phyloP scores from a whole-genome alignment of 371 early-diverging fungal genomes.

The Blakeslea trispora region DNA sequence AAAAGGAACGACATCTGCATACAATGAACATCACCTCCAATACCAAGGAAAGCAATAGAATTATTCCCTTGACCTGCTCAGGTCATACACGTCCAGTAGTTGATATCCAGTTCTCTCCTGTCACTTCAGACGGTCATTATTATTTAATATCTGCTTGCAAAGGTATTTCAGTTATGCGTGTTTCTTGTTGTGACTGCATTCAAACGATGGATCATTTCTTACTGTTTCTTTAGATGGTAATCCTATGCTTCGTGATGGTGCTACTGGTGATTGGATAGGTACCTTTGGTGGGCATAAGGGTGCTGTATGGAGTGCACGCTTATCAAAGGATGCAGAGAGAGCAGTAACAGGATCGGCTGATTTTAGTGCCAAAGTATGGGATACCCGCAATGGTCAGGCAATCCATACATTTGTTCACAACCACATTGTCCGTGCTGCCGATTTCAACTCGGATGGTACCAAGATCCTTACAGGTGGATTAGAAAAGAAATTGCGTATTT shows the following conservation, averaged over 20 bases:
- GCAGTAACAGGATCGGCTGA: slow-evolving; percentile 92
- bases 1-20: not conserved
- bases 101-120: slow-evolving; percentile 77
- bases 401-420: slow-evolving; percentile 70
- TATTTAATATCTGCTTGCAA: slow-evolving; percentile 88
- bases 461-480: slow-evolving; percentile 80
- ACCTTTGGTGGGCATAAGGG: slow-evolving; percentile 88
- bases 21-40: slow-evolving; percentile 9
- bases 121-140: slow-evolving; percentile 67
- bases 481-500: slow-evolving; percentile 78
- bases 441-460: slow-evolving; percentile 69
- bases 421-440: slow-evolving; percentile 84
- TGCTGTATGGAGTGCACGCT: slow-evolving; percentile 87
- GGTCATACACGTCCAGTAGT: slow-evolving; percentile 91
- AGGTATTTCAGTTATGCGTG: slow-evolving; percentile 52
- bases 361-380: slow-evolving; percentile 87
- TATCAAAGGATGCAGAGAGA: slow-evolving; percentile 69
- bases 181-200: no score
- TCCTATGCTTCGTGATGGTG: slow-evolving; percentile 84
- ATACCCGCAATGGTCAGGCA: slow-evolving; percentile 74
- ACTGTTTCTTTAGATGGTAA: no score
- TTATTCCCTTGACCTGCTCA: slow-evolving; percentile 80
- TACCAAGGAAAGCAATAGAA: slow-evolving; percentile 13
- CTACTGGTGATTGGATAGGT: slow-evolving; percentile 91
- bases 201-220: no score